These are phyloP conservation scores for Lenzites betulinus DNA, from an alignment of 768 basidiomycete species.

Conservation along the genomic window DNA sequence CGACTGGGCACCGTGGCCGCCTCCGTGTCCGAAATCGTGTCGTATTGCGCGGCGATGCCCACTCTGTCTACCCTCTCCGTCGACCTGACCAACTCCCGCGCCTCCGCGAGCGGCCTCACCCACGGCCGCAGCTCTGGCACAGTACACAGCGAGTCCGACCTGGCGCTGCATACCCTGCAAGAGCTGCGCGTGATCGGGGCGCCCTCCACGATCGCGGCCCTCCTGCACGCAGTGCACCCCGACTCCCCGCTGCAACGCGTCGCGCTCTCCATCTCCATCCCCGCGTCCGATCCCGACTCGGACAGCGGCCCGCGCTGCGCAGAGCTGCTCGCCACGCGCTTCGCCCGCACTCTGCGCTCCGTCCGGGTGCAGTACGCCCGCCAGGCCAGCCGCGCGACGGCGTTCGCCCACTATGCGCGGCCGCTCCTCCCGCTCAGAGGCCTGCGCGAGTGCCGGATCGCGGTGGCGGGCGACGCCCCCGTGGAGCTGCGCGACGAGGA, in stretches of 20 bases:
- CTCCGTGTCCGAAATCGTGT: constrained; percentile 1
- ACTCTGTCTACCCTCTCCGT: constrained; percentile 3
- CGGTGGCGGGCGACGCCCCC: background rate
- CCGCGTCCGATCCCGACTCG: constrained; percentile 4
- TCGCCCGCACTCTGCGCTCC: constrained; percentile 3
- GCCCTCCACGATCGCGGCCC: constrained; percentile 6
- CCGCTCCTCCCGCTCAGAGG: constrained; percentile 3
- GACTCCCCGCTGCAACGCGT: background rate
- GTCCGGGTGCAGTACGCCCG: constrained; percentile 8
- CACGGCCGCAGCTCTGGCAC: too few species aligned
- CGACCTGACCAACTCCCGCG: background rate
- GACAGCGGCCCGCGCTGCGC: constrained; percentile 3
- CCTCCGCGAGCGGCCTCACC: background rate
- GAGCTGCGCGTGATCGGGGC: constrained; percentile 2
- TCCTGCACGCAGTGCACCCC: background rate
- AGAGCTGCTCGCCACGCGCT: constrained; percentile 3
- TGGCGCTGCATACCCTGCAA: background rate
- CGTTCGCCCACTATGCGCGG: constrained; percentile 7
- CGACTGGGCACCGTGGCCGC: constrained; percentile 6
- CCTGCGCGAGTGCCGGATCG: background rate
- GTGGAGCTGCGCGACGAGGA: constrained; percentile 6
- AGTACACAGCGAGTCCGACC: background rate
- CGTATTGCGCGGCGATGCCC: constrained; percentile 12
- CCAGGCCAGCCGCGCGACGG: background rate
- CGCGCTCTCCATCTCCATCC: background rate